A percentile compares a stretch with the other conserved stretches of the same genome.
These are phyloP conservation scores for Tricholoma sp. DNA, from an alignment of 768 basidiomycete species.

Conservation along the genomic window DNA sequence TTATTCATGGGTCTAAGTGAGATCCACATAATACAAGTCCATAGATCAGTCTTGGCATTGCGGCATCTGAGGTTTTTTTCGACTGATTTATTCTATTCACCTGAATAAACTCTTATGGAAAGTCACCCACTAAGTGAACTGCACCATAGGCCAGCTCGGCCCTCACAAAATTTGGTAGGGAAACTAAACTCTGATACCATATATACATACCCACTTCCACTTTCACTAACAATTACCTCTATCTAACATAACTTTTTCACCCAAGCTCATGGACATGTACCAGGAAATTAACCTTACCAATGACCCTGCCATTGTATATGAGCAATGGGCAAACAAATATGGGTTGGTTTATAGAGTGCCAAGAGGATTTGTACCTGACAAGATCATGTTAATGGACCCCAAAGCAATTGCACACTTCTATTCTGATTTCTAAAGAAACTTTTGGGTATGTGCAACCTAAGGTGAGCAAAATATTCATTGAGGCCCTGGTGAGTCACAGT, in stretches of 20 bases:
- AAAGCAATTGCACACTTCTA: conserved; percentile 21
- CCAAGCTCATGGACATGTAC: too few species aligned
- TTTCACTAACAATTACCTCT: too few species aligned
- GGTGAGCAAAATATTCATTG: conserved; percentile 19
- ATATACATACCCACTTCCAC: too few species aligned
- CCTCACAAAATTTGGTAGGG: too few species aligned
- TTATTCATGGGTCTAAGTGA: background rate
- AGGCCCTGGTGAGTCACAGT: conserved; percentile 18
- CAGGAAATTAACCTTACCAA: conserved; percentile 3
- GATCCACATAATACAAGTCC: background rate
- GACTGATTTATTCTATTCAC: background rate
- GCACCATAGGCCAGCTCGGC: too few species aligned
- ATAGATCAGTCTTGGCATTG: background rate
- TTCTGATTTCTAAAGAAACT: conserved; percentile 18
- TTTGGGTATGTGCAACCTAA: conserved; percentile 16
- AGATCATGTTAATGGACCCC: conserved; percentile 20
- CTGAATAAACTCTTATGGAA: background rate
- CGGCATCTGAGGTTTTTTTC: background rate
- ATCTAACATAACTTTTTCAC: too few species aligned
- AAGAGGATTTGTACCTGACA: conserved; percentile 11
- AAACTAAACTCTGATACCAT: too few species aligned
- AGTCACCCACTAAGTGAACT: background rate
- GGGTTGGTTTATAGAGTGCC: conserved; percentile 19
- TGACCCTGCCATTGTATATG: conserved; percentile 17
- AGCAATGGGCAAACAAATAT: conserved; percentile 21